Evolutionary conservation across 345 rosid genomes (phyloP).

Genomic region (Arabidopsis suecica): DNA sequence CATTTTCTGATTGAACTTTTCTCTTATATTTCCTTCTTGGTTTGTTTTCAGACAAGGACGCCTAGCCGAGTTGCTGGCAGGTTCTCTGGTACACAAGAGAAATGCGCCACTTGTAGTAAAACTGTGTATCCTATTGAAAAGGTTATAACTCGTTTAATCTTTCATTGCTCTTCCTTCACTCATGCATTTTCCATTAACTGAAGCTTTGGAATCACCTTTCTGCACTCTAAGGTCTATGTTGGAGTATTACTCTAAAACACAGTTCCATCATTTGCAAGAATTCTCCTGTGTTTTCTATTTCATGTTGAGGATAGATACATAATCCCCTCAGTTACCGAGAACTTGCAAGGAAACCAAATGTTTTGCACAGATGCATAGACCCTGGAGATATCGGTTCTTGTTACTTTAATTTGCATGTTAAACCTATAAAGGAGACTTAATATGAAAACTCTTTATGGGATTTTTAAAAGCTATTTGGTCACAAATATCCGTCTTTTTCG

Average conservation of each 20-base stretch:
- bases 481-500: not conserved
- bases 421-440: not conserved
- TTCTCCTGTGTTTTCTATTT: not conserved
- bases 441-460: not conserved
- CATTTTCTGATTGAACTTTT: not conserved
- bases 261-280: not conserved
- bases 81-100: slow-evolving; percentile 86
- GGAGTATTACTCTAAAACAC: not conserved
- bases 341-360: not conserved
- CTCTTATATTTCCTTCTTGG: slow-evolving; percentile 16
- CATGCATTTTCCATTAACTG: not conserved
- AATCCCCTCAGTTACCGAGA: not conserved
- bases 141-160: slow-evolving; percentile 44
- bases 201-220: not conserved
- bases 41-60: slow-evolving; percentile 59
- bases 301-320: not conserved
- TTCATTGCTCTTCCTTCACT: not conserved
- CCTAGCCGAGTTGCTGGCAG: slow-evolving; percentile 74
- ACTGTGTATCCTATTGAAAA: slow-evolving; percentile 86
- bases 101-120: slow-evolving; percentile 74
- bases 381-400: slow-evolving; percentile 12
- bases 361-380: not conserved
- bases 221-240: not conserved
- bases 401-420: not conserved
- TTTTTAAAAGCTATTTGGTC: slow-evolving; percentile 16